These are phyloP conservation scores for Lasiodiplodia citricola DNA, from an alignment of 2,329 filamentous ascomycete species.

Conservation along the genomic window DNA sequence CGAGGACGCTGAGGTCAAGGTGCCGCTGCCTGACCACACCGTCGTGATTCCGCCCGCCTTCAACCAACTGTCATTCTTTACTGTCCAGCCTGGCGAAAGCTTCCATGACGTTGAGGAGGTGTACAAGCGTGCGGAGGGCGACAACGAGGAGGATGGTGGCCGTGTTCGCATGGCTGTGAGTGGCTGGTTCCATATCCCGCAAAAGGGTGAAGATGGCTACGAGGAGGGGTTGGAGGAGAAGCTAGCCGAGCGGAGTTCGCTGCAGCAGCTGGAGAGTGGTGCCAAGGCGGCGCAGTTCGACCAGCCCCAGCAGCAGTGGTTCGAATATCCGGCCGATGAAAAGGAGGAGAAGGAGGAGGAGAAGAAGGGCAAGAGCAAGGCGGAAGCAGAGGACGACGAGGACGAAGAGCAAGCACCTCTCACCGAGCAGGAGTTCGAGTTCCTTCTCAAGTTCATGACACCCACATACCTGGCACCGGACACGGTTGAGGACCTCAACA, in stretches of 20 bases:
- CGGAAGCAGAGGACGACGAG: conserved; percentile 40
- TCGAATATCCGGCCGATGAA: conserved; percentile 46
- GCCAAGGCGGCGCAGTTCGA: conserved; percentile 85
- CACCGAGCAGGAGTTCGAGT: conserved; percentile 81
- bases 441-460: conserved; percentile 86
- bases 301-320: conserved; percentile 69
- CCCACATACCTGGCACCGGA: conserved; percentile 92
- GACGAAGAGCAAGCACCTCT: conserved; percentile 64
- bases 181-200: conserved; percentile 98
- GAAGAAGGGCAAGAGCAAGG: conserved; percentile 32
- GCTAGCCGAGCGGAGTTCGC: conserved; percentile 84
- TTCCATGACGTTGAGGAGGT: conserved; percentile 99
- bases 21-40: conserved; percentile 77
- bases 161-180: conserved; percentile 96
- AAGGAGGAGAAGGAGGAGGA: conserved; percentile 54
- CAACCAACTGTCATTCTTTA: conserved; percentile 98
- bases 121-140: conserved; percentile 68
- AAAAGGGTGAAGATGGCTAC: conserved; percentile 90
- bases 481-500: conserved; percentile 79
- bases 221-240: conserved; percentile 87
- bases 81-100: conserved; percentile 96
- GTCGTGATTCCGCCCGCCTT: conserved; percentile 91
- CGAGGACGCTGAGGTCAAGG: conserved; percentile 76
- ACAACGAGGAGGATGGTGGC: conserved; percentile 71
- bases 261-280: conserved; percentile 85